These are phyloP conservation scores for Colletotrichum gigasporum DNA, from an alignment of 2,329 filamentous ascomycete genomes.

Conservation along the genomic window DNA sequence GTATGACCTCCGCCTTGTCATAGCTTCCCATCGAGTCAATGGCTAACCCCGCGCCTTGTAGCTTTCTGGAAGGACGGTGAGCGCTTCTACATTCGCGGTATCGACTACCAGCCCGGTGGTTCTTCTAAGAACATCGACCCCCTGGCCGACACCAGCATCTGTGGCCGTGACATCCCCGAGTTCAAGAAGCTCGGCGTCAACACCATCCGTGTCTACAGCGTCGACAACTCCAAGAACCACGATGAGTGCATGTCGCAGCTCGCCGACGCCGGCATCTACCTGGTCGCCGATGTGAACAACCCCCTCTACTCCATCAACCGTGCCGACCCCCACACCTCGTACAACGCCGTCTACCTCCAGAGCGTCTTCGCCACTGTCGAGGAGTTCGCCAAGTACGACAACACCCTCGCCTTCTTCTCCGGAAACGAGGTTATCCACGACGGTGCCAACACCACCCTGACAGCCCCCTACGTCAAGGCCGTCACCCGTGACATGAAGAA, in stretches of 20 bases:
- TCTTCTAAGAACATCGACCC: conserved; percentile 72
- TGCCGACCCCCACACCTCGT: conserved; percentile 74
- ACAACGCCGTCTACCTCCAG: conserved; percentile 87
- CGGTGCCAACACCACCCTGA: conserved; percentile 66
- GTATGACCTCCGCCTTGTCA: conserved; percentile 43
- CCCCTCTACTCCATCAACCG: conserved; percentile 90
- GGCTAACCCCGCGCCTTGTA: conserved; percentile 38
- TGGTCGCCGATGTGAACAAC: conserved; percentile 91
- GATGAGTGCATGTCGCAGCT: conserved; percentile 86
- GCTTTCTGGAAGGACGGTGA: conserved; percentile 64
- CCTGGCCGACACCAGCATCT: conserved; percentile 74
- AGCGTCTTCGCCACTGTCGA: conserved; percentile 89
- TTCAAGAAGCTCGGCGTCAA: conserved; percentile 91
- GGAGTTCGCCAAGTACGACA: conserved; percentile 82
- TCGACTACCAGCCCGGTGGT: conserved; percentile 72
- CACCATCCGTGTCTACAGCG: conserved; percentile 90
- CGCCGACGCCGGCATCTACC: conserved; percentile 87
- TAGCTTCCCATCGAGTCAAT: conserved; percentile 22
- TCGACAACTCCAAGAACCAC: conserved; percentile 83
- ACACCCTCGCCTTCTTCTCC: conserved; percentile 88
- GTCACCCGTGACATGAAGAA: conserved; percentile 80
- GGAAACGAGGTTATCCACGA: conserved; percentile 85
- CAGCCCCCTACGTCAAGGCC: conserved; percentile 81
- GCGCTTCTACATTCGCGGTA: conserved; percentile 68
- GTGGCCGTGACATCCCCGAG: conserved; percentile 81